These are phyloP conservation scores for Xerophyta viscosa DNA, from an alignment of 106 monocot genomes.

Conservation along the genomic window DNA sequence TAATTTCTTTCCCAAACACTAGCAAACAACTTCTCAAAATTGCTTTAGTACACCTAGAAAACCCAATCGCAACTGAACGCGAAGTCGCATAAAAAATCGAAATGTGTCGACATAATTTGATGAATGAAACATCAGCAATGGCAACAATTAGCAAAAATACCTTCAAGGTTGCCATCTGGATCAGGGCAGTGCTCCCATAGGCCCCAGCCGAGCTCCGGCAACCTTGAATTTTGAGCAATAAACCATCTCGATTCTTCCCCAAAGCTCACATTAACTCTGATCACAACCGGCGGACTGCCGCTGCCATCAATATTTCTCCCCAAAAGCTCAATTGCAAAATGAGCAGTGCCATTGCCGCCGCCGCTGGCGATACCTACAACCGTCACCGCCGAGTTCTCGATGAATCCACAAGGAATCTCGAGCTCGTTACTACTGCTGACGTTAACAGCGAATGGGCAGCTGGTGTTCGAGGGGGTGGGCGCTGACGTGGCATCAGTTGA, in stretches of 20 bases:
- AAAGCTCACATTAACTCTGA: slow-evolving; percentile 52
- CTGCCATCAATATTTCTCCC: slow-evolving; percentile 39
- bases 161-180: slow-evolving; percentile 15
- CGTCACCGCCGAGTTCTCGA: slow-evolving; percentile 68
- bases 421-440: background rate
- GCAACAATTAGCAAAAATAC: no score
- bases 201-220: slow-evolving; percentile 45
- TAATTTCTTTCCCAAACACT: no score
- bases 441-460: slow-evolving; percentile 34
- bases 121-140: no score
- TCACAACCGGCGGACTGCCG: slow-evolving; percentile 18
- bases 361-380: slow-evolving; percentile 41
- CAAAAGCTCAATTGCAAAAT: slow-evolving; percentile 47
- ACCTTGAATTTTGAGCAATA: slow-evolving; percentile 45
- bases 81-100: no score
- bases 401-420: slow-evolving; percentile 63
- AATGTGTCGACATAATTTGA: no score
- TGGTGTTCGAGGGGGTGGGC: background rate
- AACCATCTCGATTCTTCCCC: slow-evolving; percentile 14
- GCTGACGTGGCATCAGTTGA: background rate
- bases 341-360: slow-evolving; percentile 15
- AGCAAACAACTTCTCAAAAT: no score
- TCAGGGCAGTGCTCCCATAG: slow-evolving; percentile 58
- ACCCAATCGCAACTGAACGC: no score
- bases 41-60: no score